Conservation (phyloP, 768 basidiomycete genomes). For the Gautieria morchelliformis region DNA sequence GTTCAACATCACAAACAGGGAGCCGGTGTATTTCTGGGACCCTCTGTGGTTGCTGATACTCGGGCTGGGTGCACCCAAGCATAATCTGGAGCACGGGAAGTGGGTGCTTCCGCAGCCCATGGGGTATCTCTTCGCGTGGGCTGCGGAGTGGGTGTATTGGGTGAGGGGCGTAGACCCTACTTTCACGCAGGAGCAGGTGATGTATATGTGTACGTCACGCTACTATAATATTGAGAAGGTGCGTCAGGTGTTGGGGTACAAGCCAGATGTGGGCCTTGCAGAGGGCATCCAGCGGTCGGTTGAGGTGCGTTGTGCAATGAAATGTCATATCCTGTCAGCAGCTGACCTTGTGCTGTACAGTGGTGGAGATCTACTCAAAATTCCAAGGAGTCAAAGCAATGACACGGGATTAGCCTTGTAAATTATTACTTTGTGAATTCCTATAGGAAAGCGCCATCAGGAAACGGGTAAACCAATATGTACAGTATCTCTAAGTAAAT, state of each 20-base stretch:
- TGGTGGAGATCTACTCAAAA: neutral
- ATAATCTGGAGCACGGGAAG: conserved; percentile 42
- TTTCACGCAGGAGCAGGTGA: conserved; percentile 80
- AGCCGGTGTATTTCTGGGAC: conserved; percentile 96
- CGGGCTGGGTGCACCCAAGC: conserved; percentile 35
- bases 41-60: conserved; percentile 76
- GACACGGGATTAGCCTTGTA: too few species aligned
- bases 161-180: conserved; percentile 70
- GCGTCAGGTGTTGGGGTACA: conserved; percentile 83
- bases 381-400: neutral
- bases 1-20: conserved; percentile 96
- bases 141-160: conserved; percentile 67
- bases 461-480: too few species aligned
- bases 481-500: too few species aligned
- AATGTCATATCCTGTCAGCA: neutral
- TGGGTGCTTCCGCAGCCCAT: conserved; percentile 50
- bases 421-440: too few species aligned
- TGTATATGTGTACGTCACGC: conserved; percentile 65
- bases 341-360: neutral
- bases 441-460: too few species aligned
- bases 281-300: conserved; percentile 79
- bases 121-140: conserved; percentile 61
- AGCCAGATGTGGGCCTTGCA: conserved; percentile 79
- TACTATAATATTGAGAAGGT: conserved; percentile 96
- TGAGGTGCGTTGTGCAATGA: neutral